Percentiles rank a stretch among this genome's conserved stretches.
Conservation (phyloP, 306 rosid genomes). For the Echinosophora koreensis region DNA sequence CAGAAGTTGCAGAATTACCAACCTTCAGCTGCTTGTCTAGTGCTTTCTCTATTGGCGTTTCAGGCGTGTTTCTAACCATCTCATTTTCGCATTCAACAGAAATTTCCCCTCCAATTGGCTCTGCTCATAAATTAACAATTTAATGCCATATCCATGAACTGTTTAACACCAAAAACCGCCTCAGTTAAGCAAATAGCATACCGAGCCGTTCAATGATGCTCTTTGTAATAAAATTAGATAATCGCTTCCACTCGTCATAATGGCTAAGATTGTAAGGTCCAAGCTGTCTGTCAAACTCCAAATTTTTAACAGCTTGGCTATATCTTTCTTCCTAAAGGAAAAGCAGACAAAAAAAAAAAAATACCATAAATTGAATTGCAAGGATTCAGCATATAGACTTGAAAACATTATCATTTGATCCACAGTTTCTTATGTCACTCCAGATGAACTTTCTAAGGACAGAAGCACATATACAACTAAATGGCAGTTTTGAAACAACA, state of each 20-base stretch:
- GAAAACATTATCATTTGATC: background rate
- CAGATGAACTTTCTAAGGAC: constrained; percentile 2
- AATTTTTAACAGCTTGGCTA: constrained; percentile 66
- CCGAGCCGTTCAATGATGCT: constrained; percentile 68
- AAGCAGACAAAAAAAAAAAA: constrained; percentile 31
- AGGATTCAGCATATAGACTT: background rate
- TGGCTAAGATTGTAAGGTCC: constrained; percentile 83
- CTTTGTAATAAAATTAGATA: constrained; percentile 74
- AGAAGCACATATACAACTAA: background rate
- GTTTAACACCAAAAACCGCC: constrained; percentile 27
- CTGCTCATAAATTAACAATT: constrained; percentile 54
- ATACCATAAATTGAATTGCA: constrained; percentile 16
- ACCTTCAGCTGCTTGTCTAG: constrained; percentile 71
- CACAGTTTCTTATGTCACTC: constrained; percentile 19
- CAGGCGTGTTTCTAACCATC: constrained; percentile 55
- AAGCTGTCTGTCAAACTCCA: constrained; percentile 89
- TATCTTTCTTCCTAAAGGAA: constrained; percentile 72
- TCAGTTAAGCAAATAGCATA: constrained; percentile 45
- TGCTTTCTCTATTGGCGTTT: constrained; percentile 66
- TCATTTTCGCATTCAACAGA: constrained; percentile 68
- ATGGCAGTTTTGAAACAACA: constrained; percentile 6
- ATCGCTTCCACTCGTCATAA: constrained; percentile 74
- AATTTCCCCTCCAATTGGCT: constrained; percentile 95
- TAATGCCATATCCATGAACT: constrained; percentile 23
- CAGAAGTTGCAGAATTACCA: constrained; percentile 60